Evolutionary conservation across 495 filamentous ascomycete genomes (phyloP).

Genomic region (Aspergillus avenaceus): DNA sequence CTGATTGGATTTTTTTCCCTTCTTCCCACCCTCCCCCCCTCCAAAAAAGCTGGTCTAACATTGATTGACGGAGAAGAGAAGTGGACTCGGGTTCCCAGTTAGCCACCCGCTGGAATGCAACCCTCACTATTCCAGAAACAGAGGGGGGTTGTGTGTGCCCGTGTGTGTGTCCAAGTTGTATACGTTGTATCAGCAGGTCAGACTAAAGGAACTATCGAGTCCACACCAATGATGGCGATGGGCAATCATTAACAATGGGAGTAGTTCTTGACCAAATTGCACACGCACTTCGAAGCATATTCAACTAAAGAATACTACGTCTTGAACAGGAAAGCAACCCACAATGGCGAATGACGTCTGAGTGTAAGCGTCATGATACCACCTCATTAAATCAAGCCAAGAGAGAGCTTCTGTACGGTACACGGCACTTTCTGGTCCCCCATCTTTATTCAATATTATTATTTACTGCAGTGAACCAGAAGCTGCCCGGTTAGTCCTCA

Average conservation of each 20-base stretch:
- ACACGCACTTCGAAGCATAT: neutral
- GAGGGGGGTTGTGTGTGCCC: no score
- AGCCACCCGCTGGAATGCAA: constrained; percentile 41
- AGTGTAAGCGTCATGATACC: constrained; percentile 39
- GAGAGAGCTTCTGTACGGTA: neutral
- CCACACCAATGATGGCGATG: constrained; percentile 15
- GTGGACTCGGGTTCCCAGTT: constrained; percentile 18
- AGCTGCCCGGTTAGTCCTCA: neutral
- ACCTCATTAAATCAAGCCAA: neutral
- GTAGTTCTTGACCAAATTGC: neutral
- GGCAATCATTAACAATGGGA: neutral
- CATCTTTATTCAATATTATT: constrained; percentile 3
- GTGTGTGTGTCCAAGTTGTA: no score
- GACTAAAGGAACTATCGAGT: constrained; percentile 14
- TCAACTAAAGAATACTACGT: neutral
- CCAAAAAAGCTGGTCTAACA: neutral
- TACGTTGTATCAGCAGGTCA: constrained; percentile 20
- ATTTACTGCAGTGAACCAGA: constrained; percentile 5
- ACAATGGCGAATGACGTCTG: neutral
- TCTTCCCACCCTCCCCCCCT: constrained; percentile 13
- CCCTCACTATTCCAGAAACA: constrained; percentile 36
- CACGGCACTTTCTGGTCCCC: neutral
- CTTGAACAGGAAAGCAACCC: neutral
- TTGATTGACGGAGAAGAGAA: neutral
- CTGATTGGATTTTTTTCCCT: constrained; percentile 20